Evolutionary conservation across 768 basidiomycete species (phyloP), one percentile per base, ranked within the genome.

Genomic region (Xerocomus brunneocitrinus): DNA sequence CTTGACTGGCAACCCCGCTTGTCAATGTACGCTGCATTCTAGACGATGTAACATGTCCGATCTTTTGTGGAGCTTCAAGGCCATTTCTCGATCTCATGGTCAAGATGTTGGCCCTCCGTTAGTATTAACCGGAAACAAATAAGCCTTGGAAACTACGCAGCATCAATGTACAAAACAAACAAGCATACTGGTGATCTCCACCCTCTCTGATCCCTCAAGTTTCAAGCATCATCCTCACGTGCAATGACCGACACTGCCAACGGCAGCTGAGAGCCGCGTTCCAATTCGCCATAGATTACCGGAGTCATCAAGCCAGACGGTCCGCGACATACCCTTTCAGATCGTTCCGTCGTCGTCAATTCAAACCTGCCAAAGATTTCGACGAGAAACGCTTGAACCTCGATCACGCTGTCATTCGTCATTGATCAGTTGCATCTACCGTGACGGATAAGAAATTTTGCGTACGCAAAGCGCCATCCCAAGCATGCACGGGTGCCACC

Each of bases 331-430:
- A 77, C 52, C 34, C 50, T 62, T 39, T 65, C 58, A 22, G 61
- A 53, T 22, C 59, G 62, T 4, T 69, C 65, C 16, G 70, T 71
- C 51, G 63, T 60, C 39, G 60, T 55, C 55, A 84, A 79, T 57
- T 83, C 77, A 58, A 85, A 82, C 58, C 78, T 73, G 32, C 73
- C 65, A 38, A 84, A 52, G 22, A 82, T 69, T 59, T 83, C 81
- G 24, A 79, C 74, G n/a, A 84, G 60, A 65, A 86, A 82, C 0
- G 76, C 73, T 56, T 85, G 83, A 14, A 84, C 62, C 62, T 86
- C 82, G 38, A 75, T 61, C 0, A 82, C 59, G 4, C 71, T 73
- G 56, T 40, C 1, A 22, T 49, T 25, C 27, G 6, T 47, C 54
- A 38, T 25, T 22, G 38, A 34, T 50, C 25, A 53, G 47, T 22